Evolutionary conservation across 495 filamentous ascomycete species (phyloP).

Genomic region (Elasticomyces elasticus): DNA sequence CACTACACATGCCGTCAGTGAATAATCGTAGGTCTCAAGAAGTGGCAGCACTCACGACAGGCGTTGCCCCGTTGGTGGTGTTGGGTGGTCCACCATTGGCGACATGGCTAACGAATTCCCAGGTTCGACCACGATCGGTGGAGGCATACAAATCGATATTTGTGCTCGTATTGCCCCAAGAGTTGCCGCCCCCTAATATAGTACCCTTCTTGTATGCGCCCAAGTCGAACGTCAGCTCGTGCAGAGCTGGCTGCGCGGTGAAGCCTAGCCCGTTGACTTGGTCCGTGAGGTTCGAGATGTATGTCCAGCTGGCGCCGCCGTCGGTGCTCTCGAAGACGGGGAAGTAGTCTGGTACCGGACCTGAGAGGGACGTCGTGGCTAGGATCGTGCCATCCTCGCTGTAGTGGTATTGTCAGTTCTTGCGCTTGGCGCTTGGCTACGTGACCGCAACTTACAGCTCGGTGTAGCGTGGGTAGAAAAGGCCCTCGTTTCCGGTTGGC

Average conservation of each 20-base stretch:
- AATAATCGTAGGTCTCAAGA: too few relatives aligned
- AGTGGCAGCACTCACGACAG: too few relatives aligned
- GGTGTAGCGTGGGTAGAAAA: background rate
- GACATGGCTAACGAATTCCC: slow-evolving; percentile 57
- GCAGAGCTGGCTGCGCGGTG: slow-evolving; percentile 58
- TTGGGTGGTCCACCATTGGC: slow-evolving; percentile 52
- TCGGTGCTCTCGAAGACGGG: slow-evolving; percentile 57
- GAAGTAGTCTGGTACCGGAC: slow-evolving; percentile 39
- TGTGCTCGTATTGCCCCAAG: slow-evolving; percentile 50
- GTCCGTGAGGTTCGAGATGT: slow-evolving; percentile 52
- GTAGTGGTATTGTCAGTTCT: background rate
- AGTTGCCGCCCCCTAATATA: slow-evolving; percentile 52
- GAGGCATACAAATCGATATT: slow-evolving; percentile 60
- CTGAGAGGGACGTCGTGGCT: slow-evolving; percentile 53
- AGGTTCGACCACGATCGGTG: slow-evolving; percentile 47
- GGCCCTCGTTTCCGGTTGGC: background rate
- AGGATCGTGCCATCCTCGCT: slow-evolving; percentile 21
- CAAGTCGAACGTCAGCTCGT: slow-evolving; percentile 46
- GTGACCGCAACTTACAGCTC: background rate
- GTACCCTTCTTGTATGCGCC: slow-evolving; percentile 50
- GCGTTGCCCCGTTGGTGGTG: slow-evolving; percentile 53
- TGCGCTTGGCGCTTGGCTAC: background rate
- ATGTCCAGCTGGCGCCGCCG: slow-evolving; percentile 50
- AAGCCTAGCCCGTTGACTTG: slow-evolving; percentile 54
- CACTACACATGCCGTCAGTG: too few relatives aligned